Evolutionary conservation across 1,284 basidiomycete species (phyloP).

Genomic region (Ganoderma lingzhi): DNA sequence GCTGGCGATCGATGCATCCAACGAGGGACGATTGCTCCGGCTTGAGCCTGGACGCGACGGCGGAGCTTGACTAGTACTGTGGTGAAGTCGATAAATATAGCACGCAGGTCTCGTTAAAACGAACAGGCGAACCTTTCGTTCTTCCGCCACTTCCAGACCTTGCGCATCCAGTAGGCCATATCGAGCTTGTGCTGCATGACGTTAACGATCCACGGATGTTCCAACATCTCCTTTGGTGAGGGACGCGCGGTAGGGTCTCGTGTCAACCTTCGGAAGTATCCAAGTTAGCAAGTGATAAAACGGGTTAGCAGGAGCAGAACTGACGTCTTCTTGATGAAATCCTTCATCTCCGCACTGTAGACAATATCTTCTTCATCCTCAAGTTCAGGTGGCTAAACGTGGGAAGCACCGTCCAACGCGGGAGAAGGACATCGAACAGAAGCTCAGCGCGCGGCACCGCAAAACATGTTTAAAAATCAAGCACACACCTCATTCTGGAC

Average conservation of each 20-base stretch:
- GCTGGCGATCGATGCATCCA: constrained; percentile 38
- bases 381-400: constrained; percentile 78
- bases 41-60: constrained; percentile 52
- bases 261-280: constrained; percentile 39
- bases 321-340: constrained; percentile 91
- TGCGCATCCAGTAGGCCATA: constrained; percentile 90
- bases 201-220: constrained; percentile 88
- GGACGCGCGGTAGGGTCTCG: constrained; percentile 64
- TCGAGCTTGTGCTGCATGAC: constrained; percentile 86
- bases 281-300: constrained; percentile 1
- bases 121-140: constrained; percentile 41
- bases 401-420: constrained; percentile 30
- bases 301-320: constrained; percentile 42
- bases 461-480: constrained; percentile 11
- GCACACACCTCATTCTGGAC: constrained; percentile 76
- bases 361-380: constrained; percentile 72
- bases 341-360: constrained; percentile 92
- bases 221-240: constrained; percentile 85
- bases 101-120: background rate
- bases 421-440: constrained; percentile 26
- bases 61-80: constrained; percentile 22
- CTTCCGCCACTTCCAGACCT: constrained; percentile 87
- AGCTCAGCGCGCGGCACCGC: constrained; percentile 25
- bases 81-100: background rate
- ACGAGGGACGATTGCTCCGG: constrained; percentile 42